Percentiles rank a stretch among this genome's conserved stretches.
phyloP scores from a whole-genome alignment of 352 stramenopile species.

The Heterotrichella gracilis region DNA sequence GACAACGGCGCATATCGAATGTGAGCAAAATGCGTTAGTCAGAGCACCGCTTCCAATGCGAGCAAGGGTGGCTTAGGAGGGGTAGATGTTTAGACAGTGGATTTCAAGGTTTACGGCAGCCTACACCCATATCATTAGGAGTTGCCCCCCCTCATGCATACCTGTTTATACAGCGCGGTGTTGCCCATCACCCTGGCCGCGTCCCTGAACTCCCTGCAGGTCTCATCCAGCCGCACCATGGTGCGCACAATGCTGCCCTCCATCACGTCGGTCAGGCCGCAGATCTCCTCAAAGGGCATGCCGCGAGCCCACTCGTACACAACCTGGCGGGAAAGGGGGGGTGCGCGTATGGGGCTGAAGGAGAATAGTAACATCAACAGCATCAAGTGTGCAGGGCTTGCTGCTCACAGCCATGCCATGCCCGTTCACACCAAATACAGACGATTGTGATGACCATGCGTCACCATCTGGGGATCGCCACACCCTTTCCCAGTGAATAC shows the following conservation, averaged over 20 bases:
- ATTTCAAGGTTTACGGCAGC: neutral
- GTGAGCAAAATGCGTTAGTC: too few species aligned
- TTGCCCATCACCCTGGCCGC: slow-evolving; percentile 44
- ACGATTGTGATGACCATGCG: too few species aligned
- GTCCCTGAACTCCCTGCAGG: slow-evolving; percentile 77
- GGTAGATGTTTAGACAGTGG: neutral
- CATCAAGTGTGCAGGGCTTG: neutral
- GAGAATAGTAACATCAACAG: neutral
- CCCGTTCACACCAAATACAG: slow-evolving; percentile 21
- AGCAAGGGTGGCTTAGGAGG: neutral
- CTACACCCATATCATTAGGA: neutral
- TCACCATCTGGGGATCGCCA: too few species aligned
- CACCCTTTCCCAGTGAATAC: too few species aligned
- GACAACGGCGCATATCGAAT: slow-evolving; percentile 14
- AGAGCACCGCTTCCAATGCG: too few species aligned
- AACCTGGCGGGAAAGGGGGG: too few species aligned
- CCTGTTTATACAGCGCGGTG: slow-evolving; percentile 17
- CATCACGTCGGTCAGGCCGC: slow-evolving; percentile 63
- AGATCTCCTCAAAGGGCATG: slow-evolving; percentile 75
- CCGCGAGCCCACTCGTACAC: slow-evolving; percentile 85
- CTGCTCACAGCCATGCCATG: neutral
- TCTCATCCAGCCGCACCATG: slow-evolving; percentile 81
- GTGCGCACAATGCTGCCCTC: slow-evolving; percentile 73
- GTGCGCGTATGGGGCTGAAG: slow-evolving; percentile 11
- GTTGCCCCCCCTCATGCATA: too few species aligned